Percentiles rank a stretch among this genome's conserved stretches.
phyloP scores from a whole-genome alignment of 2,329 filamentous ascomycete genomes.

The Metarhizium robertsii region DNA sequence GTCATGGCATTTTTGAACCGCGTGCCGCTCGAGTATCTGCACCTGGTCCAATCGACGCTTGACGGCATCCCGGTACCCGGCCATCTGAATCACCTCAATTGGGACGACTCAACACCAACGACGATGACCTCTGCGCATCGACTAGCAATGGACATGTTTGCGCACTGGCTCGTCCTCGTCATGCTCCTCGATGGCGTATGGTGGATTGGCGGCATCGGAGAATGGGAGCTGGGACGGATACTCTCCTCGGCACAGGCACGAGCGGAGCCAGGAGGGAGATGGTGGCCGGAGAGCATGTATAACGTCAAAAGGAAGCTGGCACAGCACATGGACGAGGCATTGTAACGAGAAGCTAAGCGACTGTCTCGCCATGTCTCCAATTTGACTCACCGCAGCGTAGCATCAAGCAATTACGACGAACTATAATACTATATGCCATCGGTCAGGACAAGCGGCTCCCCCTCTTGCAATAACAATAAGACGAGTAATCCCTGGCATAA shows the following conservation, averaged over 20 bases:
- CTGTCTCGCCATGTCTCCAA: not conserved
- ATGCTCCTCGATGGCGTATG: conserved; percentile 28
- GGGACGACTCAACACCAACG: not conserved
- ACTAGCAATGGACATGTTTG: conserved; percentile 27
- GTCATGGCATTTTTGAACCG: conserved; percentile 33
- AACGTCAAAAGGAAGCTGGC: not conserved
- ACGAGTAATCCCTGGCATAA: too few species aligned
- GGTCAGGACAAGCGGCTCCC: too few species aligned
- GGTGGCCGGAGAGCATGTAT: conserved; percentile 29
- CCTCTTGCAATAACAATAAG: too few species aligned
- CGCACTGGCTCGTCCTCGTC: conserved; percentile 29
- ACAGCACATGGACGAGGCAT: not conserved
- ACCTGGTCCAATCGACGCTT: conserved; percentile 23
- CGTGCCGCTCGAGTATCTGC: conserved; percentile 22
- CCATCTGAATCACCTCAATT: not conserved
- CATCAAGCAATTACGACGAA: too few species aligned
- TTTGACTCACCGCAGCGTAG: too few species aligned
- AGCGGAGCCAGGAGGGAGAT: conserved; percentile 5
- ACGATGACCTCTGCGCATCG: conserved; percentile 7
- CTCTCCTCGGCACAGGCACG: conserved; percentile 10
- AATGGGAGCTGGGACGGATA: conserved; percentile 23
- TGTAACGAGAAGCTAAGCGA: not conserved
- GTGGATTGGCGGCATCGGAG: conserved; percentile 28
- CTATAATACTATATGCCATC: too few species aligned
- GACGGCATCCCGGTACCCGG: conserved; percentile 9